Base-by-base conservation (phyloP, 306 rosid species). In the Pterocarpus santalinus region DNA sequence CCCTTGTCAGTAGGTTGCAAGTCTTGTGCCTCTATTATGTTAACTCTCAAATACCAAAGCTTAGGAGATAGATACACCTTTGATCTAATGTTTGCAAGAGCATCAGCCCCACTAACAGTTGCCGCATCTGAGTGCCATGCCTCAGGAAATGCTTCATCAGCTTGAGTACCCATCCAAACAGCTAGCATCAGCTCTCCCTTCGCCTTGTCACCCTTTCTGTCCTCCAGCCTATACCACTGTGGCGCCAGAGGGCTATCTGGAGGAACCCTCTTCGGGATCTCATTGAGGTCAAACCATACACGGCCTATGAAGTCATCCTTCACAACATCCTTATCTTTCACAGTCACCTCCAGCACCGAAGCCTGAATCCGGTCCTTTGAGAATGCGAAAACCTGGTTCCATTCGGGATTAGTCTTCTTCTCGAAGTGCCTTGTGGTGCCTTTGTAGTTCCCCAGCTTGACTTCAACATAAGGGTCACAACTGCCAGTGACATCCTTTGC, bases 91-190 rank as follows among this genome's bases (percentile, higher is more conserved):
- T 88, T 95, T 0, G 99, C 86, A 79, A 95, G 97, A 78, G 95
- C 91, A 72, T 95, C 99, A 39, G 90, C 32, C 49, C 97, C 97
- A n/a, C 94, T 90, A 55, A 95, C 95, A 0, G 97, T 88, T 0
- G 95, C 97, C 2, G 99, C 95, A 80, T 95, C 99, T 0, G 99
- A 95, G 81, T 95, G 97, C 99, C 99, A 95, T 1, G 99, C 99
- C 72, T 95, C 99, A 8, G 99, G 95, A 81, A 95, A 95, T 0
- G 97, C 99, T 85, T 95, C 99, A 82, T 95, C 99, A 14, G 99
- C 99, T 72, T 95, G 99, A 28, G 97, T 95, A 15, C 99, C 99
- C 97, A 93, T 91, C 99, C 99, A 95, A 55, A 95, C 99, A 69
- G 99, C 99, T 81, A 95, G 82, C 97, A 95, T 95, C n/a, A 95